A percentile compares a stretch with the other conserved stretches of the same genome.
Evolutionary conservation across 805 yeast genomes (phyloP).

Genomic region (Starmerella potacharoeniae): DNA sequence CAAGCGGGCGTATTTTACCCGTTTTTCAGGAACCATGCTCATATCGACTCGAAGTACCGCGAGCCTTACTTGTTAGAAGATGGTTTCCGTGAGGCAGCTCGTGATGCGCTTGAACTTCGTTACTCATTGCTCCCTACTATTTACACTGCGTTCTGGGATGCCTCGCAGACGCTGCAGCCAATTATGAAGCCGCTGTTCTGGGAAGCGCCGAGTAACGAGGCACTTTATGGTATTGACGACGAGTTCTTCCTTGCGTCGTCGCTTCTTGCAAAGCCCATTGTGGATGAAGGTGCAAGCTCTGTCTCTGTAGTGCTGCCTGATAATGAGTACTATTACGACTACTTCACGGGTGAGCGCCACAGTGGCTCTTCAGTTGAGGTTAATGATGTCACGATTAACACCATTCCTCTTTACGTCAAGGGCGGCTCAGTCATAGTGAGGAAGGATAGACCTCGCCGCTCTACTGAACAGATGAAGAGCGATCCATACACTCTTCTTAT

Average conservation of each 20-base stretch:
- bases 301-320: slow-evolving; percentile 43
- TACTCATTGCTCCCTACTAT: slow-evolving; percentile 66
- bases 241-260: slow-evolving; percentile 66
- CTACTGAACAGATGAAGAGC: slow-evolving; percentile 56
- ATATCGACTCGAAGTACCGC: slow-evolving; percentile 80
- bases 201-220: slow-evolving; percentile 29
- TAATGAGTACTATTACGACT: slow-evolving; percentile 29
- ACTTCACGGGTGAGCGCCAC: slow-evolving; percentile 20
- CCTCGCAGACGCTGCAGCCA: slow-evolving; percentile 54
- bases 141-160: slow-evolving; percentile 65
- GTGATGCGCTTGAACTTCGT: slow-evolving; percentile 57
- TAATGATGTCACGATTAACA: slow-evolving; percentile 38
- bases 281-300: slow-evolving; percentile 38
- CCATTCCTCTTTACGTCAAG: slow-evolving; percentile 58
- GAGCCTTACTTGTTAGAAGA: slow-evolving; percentile 69
- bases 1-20: slow-evolving; percentile 96
- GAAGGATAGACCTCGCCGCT: slow-evolving; percentile 67
- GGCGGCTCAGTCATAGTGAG: slow-evolving; percentile 70
- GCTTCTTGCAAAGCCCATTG: slow-evolving; percentile 69
- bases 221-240: slow-evolving; percentile 56
- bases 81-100: slow-evolving; percentile 1
- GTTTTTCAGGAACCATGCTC: slow-evolving; percentile 93
- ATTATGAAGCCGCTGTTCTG: slow-evolving; percentile 37
- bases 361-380: slow-evolving; percentile 15
- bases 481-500: slow-evolving; percentile 75